Evolutionary conservation across 2,329 filamentous ascomycete genomes (phyloP).

Genomic region (Fusarium albidum): DNA sequence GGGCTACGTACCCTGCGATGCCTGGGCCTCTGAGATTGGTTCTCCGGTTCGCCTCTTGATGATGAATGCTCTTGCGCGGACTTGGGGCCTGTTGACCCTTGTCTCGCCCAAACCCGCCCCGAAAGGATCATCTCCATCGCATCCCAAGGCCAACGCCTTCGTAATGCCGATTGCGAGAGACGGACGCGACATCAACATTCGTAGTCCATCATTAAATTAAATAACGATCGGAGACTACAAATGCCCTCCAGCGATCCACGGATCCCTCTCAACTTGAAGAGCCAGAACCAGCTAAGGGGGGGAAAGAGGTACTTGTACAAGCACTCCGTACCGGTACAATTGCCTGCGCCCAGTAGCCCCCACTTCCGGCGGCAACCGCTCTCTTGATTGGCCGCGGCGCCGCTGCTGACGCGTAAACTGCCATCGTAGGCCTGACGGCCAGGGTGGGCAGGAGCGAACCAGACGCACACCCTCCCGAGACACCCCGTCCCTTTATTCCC

Average conservation of each 20-base stretch:
- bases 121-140: background rate
- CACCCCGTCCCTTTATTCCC: slow-evolving; percentile 46
- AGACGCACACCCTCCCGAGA: slow-evolving; percentile 44
- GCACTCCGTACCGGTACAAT: slow-evolving; percentile 37
- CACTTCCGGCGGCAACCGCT: slow-evolving; percentile 21
- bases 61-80: slow-evolving; percentile 34
- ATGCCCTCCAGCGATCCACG: slow-evolving; percentile 5
- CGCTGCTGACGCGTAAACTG: slow-evolving; percentile 51
- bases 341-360: slow-evolving; percentile 39
- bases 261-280: background rate
- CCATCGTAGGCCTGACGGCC: slow-evolving; percentile 40
- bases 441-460: slow-evolving; percentile 38
- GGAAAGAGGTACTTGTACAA: slow-evolving; percentile 25
- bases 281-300: slow-evolving; percentile 1
- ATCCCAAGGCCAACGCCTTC: slow-evolving; percentile 8
- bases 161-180: background rate
- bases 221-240: slow-evolving; percentile 20
- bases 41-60: slow-evolving; percentile 33
- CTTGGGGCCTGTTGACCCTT: slow-evolving; percentile 23
- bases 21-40: slow-evolving; percentile 23
- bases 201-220: slow-evolving; percentile 17
- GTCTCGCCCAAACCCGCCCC: slow-evolving; percentile 1
- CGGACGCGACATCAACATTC: slow-evolving; percentile 22
- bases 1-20: slow-evolving; percentile 27
- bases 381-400: slow-evolving; percentile 42